A percentile compares a stretch with the other conserved stretches of the same genome.
Evolutionary conservation across 805 yeast species (phyloP).

Genomic region (Suhomyces tanzawaensis): DNA sequence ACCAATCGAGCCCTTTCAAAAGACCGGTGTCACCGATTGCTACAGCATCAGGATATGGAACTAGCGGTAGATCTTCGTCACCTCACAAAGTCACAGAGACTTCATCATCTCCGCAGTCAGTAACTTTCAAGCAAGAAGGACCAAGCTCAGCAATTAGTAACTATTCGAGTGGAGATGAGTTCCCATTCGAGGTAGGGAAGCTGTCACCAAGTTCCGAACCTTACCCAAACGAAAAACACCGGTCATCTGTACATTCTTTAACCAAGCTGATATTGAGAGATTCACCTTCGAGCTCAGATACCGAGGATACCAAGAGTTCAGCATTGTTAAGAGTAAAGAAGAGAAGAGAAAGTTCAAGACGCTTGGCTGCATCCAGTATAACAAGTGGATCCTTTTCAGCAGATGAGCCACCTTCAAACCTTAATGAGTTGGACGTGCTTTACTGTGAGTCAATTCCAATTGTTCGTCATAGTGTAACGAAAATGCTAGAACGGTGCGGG

Average conservation of each 20-base stretch:
- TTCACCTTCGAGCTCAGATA: constrained; percentile 63
- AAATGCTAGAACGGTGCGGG: constrained; percentile 63
- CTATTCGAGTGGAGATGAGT: constrained; percentile 33
- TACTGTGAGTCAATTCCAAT: constrained; percentile 87
- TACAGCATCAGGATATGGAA: constrained; percentile 4
- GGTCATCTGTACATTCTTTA: constrained; percentile 25
- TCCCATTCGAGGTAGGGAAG: constrained; percentile 10
- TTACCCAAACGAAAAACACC: constrained; percentile 14
- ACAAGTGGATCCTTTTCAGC: constrained; percentile 1
- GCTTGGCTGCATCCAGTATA: constrained; percentile 13
- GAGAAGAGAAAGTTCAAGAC: constrained; percentile 52
- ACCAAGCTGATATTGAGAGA: constrained; percentile 26
- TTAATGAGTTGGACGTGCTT: constrained; percentile 57
- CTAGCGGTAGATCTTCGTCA: constrained; percentile 20
- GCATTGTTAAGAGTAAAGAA: constrained; percentile 53
- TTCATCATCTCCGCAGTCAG: constrained; percentile 16
- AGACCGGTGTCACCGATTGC: constrained; percentile 47
- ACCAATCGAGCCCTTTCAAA: constrained; percentile 35
- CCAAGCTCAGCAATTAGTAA: constrained; percentile 30
- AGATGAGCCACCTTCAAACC: constrained; percentile 6
- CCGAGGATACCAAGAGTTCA: constrained; percentile 52
- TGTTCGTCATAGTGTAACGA: constrained; percentile 64
- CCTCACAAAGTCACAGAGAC: constrained; percentile 23
- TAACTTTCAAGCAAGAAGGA: constrained; percentile 23
- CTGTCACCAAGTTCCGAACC: constrained; percentile 11